Percentiles rank a stretch among this genome's conserved stretches.
Conservation (phyloP, 306 rosid genomes). For the Begonia fuchsioides region DNA sequence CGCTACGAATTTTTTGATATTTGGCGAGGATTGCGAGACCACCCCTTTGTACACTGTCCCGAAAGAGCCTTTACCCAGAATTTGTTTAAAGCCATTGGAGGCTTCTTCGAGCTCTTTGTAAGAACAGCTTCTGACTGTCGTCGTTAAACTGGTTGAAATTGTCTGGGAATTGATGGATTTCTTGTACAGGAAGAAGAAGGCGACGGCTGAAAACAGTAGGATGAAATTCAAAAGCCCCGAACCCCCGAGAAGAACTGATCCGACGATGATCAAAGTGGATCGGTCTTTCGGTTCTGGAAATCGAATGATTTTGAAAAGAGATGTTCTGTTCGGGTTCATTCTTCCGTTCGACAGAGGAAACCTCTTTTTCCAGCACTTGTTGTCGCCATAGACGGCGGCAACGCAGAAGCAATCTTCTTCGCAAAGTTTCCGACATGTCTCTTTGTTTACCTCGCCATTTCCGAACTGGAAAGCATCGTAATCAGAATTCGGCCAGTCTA, state of each 20-base stretch:
- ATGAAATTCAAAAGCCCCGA: conserved; percentile 22
- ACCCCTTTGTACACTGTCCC: conserved; percentile 6
- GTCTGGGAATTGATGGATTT: not conserved
- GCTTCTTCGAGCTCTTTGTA: conserved; percentile 7
- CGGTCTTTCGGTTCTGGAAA: conserved; percentile 4
- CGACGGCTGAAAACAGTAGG: conserved; percentile 7
- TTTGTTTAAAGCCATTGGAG: conserved; percentile 1
- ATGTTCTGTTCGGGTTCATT: not conserved
- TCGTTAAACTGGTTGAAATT: not conserved
- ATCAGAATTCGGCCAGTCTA: conserved; percentile 2
- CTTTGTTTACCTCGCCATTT: not conserved
- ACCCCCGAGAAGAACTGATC: conserved; percentile 25
- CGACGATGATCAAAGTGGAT: conserved; percentile 12
- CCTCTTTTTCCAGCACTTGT: conserved; percentile 31
- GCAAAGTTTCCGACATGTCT: conserved; percentile 21
- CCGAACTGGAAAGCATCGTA: not conserved
- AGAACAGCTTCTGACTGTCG: too few relatives aligned
- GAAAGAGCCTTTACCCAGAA: conserved; percentile 3
- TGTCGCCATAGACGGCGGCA: conserved; percentile 14
- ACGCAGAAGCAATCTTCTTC: conserved; percentile 36
- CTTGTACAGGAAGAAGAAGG: conserved; percentile 7
- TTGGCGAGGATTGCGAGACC: not conserved
- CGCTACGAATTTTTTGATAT: conserved; percentile 13
- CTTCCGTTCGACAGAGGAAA: conserved; percentile 35
- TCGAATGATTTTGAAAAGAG: conserved; percentile 27